phyloP scores from a whole-genome alignment of 2,329 filamentous ascomycete species.

The Didymella exigua region DNA sequence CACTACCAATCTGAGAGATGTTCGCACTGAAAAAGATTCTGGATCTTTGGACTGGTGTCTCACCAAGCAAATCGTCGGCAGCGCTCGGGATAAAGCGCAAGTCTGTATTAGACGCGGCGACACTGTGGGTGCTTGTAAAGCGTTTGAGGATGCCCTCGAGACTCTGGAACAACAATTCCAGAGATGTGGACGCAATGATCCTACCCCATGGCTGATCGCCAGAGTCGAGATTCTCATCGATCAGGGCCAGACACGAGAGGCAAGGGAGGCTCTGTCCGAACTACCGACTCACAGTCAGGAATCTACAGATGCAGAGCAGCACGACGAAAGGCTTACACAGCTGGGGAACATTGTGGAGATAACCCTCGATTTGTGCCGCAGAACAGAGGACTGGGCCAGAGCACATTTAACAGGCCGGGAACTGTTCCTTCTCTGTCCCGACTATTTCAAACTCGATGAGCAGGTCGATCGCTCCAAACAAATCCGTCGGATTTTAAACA shows the following conservation, averaged over 20 bases:
- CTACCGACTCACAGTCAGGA: too few relatives aligned
- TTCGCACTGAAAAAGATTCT: too few relatives aligned
- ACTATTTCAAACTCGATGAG: background rate
- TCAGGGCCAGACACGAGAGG: background rate
- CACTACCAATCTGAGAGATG: too few relatives aligned
- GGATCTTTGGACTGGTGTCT: background rate
- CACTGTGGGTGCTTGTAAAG: background rate
- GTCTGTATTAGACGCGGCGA: background rate
- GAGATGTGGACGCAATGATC: background rate
- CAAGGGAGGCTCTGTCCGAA: background rate
- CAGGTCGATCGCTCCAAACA: slow-evolving; percentile 1
- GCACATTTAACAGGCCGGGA: background rate
- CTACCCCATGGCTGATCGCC: background rate
- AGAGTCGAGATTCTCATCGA: slow-evolving; percentile 1
- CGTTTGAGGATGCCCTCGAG: background rate
- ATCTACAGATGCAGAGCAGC: background rate
- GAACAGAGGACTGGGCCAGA: slow-evolving; percentile 5
- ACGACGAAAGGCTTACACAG: background rate
- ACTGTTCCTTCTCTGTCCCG: background rate
- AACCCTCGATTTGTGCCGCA: background rate
- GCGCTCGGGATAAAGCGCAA: background rate
- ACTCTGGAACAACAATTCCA: background rate
- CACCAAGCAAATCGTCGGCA: background rate
- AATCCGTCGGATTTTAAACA: background rate
- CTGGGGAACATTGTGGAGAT: background rate